Conservation (phyloP, 2,329 filamentous ascomycete genomes). For the Exophiala phaeomuriformis region DNA sequence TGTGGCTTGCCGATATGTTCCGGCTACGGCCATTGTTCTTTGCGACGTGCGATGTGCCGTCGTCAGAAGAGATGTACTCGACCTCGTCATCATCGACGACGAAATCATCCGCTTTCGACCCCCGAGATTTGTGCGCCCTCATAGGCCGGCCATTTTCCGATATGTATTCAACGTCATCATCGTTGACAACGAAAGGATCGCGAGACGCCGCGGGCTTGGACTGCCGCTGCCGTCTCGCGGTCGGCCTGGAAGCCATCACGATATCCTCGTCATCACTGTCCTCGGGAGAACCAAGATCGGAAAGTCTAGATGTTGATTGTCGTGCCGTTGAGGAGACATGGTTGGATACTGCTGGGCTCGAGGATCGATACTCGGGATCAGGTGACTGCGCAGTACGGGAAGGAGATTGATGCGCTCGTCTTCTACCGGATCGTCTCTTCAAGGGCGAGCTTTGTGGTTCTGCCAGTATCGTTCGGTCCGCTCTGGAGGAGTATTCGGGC, state of each 20-base stretch:
- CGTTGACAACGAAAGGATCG: constrained; percentile 27
- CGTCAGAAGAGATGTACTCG: background rate
- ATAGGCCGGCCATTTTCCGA: constrained; percentile 21
- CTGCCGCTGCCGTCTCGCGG: constrained; percentile 3
- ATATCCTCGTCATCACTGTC: constrained; percentile 30
- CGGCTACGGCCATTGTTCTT: background rate
- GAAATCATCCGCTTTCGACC: constrained; percentile 27
- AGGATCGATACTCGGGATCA: background rate
- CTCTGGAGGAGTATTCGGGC: background rate
- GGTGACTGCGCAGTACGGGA: background rate
- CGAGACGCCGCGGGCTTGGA: constrained; percentile 23
- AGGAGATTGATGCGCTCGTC: background rate
- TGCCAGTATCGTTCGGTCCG: background rate
- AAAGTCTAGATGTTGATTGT: constrained; percentile 1
- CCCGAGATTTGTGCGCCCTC: constrained; percentile 28
- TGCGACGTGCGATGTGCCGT: background rate
- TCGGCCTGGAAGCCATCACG: constrained; percentile 19
- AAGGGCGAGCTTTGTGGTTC: background rate
- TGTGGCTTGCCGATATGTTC: background rate
- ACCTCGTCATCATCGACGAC: constrained; percentile 18
- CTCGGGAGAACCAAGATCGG: constrained; percentile 27
- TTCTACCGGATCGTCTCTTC: constrained; percentile 10
- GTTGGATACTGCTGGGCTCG: background rate
- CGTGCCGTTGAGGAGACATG: background rate
- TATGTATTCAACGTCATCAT: constrained; percentile 19